Percentiles rank a stretch among this genome's conserved stretches.
These are phyloP conservation scores for Royoungia palumana DNA, from an alignment of 768 basidiomycete genomes.

Conservation along the genomic window DNA sequence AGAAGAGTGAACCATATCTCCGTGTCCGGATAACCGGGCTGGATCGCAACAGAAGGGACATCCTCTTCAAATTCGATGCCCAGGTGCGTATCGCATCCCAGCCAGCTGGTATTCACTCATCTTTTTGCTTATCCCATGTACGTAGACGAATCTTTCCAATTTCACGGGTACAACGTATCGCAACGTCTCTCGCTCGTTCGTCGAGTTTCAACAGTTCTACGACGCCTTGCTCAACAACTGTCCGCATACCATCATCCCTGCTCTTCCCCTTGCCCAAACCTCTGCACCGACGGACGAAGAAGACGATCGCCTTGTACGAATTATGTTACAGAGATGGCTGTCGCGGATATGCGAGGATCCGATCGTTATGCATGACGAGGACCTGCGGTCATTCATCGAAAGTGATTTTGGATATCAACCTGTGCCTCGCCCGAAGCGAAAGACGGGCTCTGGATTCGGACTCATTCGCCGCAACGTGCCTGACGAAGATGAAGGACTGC, in stretches of 20 bases:
- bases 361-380: conserved; percentile 85
- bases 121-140: background rate
- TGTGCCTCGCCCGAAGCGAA: conserved; percentile 70
- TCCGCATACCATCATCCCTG: conserved; percentile 95
- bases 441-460: conserved; percentile 69
- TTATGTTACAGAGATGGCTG: conserved; percentile 94
- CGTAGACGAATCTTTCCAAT: conserved; percentile 88
- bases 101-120: background rate
- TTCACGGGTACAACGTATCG: conserved; percentile 87
- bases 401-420: conserved; percentile 97
- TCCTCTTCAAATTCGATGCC: conserved; percentile 91
- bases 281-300: conserved; percentile 98
- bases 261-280: conserved; percentile 92
- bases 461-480: conserved; percentile 78
- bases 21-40: conserved; percentile 86
- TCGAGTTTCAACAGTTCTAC: conserved; percentile 93
- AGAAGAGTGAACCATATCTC: conserved; percentile 80
- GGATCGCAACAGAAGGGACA: conserved; percentile 93
- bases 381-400: conserved; percentile 92
- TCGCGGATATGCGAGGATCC: conserved; percentile 90
- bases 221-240: conserved; percentile 86
- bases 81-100: conserved; percentile 53
- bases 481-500: conserved; percentile 93
- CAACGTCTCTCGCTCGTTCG: conserved; percentile 91
- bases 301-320: conserved; percentile 92